These are phyloP conservation scores for Acanthamoeba divionensis DNA, from an alignment of 208 protist species.

Conservation along the genomic window DNA sequence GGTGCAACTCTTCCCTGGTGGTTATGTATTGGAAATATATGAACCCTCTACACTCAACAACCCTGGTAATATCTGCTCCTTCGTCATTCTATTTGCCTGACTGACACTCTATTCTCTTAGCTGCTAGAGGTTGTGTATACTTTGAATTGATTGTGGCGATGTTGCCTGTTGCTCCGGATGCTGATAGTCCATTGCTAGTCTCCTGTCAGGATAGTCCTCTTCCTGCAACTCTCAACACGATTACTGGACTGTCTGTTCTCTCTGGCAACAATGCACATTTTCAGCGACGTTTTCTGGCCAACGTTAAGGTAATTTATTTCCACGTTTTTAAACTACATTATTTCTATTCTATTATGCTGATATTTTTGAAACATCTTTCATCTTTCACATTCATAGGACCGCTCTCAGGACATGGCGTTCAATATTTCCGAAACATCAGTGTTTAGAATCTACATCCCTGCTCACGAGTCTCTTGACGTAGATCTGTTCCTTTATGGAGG, in stretches of 20 bases:
- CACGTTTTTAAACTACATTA: too few relatives aligned
- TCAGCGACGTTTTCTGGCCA: conserved; percentile 3
- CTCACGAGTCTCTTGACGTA: not conserved
- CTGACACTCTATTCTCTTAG: too few relatives aligned
- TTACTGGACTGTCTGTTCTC: not conserved
- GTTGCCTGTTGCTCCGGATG: not conserved
- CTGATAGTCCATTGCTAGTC: not conserved
- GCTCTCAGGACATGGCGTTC: not conserved
- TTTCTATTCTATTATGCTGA: too few relatives aligned
- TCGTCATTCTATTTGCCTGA: too few relatives aligned
- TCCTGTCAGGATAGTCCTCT: not conserved
- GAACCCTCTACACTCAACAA: conserved; percentile 29
- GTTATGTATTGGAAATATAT: conserved; percentile 29
- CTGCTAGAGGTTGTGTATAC: not conserved
- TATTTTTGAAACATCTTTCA: too few relatives aligned
- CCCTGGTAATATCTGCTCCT: not conserved
- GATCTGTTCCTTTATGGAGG: conserved; percentile 30
- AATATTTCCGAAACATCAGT: not conserved
- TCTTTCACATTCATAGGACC: too few relatives aligned
- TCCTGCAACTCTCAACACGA: not conserved
- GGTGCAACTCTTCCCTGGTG: not conserved
- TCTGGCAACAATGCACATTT: not conserved
- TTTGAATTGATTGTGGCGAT: not conserved
- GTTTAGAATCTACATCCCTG: conserved; percentile 8
- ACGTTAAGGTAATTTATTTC: not conserved